Conservation (phyloP, 345 rosid genomes). For the Citrus hindsii region DNA sequence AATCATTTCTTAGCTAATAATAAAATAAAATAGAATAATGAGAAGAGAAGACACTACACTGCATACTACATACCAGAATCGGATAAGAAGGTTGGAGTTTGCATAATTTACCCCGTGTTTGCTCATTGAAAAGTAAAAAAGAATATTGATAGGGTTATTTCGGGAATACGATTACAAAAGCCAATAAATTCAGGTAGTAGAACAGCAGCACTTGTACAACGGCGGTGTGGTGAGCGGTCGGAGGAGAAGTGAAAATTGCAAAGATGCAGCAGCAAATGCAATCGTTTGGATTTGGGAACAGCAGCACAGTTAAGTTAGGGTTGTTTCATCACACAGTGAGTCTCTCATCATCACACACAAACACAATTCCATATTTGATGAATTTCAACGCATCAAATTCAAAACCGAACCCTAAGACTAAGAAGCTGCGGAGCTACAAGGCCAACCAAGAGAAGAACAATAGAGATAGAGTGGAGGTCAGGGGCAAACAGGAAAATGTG, state of each 20-base stretch:
- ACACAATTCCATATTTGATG: background rate
- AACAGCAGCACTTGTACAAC: no score
- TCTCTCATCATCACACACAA: background rate
- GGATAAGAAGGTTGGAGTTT: no score
- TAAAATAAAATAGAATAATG: no score
- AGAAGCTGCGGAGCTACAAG: slow-evolving; percentile 20
- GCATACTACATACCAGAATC: fast-evolving
- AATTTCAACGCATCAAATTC: slow-evolving; percentile 1
- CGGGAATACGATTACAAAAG: no score
- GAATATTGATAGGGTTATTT: no score
- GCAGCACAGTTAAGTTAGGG: slow-evolving; percentile 22
- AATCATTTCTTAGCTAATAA: no score
- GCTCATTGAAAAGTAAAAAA: no score
- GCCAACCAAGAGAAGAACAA: slow-evolving; percentile 22
- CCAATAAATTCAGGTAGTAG: no score
- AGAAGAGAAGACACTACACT: no score
- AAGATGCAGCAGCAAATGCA: slow-evolving; percentile 32
- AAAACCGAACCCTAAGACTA: slow-evolving; percentile 2
- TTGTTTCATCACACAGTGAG: slow-evolving; percentile 28
- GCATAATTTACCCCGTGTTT: no score
- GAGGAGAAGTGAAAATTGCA: background rate
- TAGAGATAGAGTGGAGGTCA: slow-evolving; percentile 31
- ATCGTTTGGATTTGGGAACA: slow-evolving; percentile 24
- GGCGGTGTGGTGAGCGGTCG: no score
- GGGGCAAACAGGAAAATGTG: slow-evolving; percentile 64